Base-by-base conservation (phyloP, 2,329 filamentous ascomycete species). In the Cadophora gregata region DNA sequence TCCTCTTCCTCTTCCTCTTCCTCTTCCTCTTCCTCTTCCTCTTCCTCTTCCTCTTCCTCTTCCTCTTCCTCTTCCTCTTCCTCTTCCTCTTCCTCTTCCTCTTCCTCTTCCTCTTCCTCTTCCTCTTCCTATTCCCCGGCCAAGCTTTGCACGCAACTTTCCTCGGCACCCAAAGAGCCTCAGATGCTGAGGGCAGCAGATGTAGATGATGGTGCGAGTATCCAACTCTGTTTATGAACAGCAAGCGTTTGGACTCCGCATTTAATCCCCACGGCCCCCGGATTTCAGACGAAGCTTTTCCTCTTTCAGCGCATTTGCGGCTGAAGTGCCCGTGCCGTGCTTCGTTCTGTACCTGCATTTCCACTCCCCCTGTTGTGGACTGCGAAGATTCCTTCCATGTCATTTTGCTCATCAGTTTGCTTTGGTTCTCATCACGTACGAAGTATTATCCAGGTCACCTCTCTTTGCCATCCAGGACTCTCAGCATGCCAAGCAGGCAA, bases 401-500 rank as follows among this genome's bases (percentile, higher is more conserved):
- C 10, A 9, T 42, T 42, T 42, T 24, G 50, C 12, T 31, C 27
- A 21, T 58, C 33, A 16, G n/a, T 27, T 31, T 58, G n/a, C 24
- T 16, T 38, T 16, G 33, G n/a, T 24, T 6, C 4, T 16, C 25
- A 21, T 38, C 33, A 25, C 6, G n/a, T 42, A 25, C 31, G 10
- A 42, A 25, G 42, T 19, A 25, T 12, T 14, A 25, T 25, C n/a
- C 19, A 25, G 3, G 10, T n/a, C 42, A 21, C 21, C 48, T 53
- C 25, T 29, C 14, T 16, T 42, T 42, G 38, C 38, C 6, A 6
- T 29, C 24, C 38, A 21, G 25, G 7, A 16, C 7, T 9, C 14
- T 31, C n/a, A 31, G 25, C n/a, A 53, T 63, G 48, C 60, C 47
- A 63, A 63, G 48, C 25, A 27, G 21, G 60, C 47, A 53, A 31